Evolutionary conservation across 2,329 filamentous ascomycete genomes (phyloP), one percentile per base, ranked within the genome.

Genomic region (Ilyonectria destructans): DNA sequence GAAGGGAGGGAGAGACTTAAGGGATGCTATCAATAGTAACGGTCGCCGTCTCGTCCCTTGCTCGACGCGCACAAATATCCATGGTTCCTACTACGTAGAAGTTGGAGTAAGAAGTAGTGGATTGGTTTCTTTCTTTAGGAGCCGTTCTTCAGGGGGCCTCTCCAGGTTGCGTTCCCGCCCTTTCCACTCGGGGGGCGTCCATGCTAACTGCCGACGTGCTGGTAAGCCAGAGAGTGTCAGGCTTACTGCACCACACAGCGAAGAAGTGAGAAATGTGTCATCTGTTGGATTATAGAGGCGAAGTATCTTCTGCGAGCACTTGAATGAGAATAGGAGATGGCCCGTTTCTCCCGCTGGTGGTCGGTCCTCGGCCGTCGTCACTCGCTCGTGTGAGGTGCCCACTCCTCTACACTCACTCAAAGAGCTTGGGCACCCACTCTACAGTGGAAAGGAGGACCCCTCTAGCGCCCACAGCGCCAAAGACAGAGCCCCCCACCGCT

Each of bases 381-480:
- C 49, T 33, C 29, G 29, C 49, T 33, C 29, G 26, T 19, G 17
- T 31, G 26, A 33, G 49, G 48, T 31, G n/a, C 31, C 31, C 31
- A 33, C 31, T 26, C 21, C 4, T 33, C 31, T 33, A 12, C 31
- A 12, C 31, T 33, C 31, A 9, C 31, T 9, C 8, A 33, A 12
- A 33, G 8, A 33, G 37, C 37, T n/a, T 40, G 37, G 10, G 46
- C 49, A 31, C 60, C 40, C 40, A 49, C 58, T 48, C 33, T 40
- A n/a, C 58, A 21, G 48, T 48, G 43, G 35, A 23, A 31, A n/a
- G 26, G 48, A 29, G 13, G 48, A 52, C 37, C 29, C 58, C 35
- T 62, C 59, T 29, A 48, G 59, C 13, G 40, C 59, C 59, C 58
- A 62, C 51, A 62, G 59, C 59, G 51, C 49, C 35, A 17, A 23